Conservation (phyloP, 306 rosid species). For the Crataegus laevigata region DNA sequence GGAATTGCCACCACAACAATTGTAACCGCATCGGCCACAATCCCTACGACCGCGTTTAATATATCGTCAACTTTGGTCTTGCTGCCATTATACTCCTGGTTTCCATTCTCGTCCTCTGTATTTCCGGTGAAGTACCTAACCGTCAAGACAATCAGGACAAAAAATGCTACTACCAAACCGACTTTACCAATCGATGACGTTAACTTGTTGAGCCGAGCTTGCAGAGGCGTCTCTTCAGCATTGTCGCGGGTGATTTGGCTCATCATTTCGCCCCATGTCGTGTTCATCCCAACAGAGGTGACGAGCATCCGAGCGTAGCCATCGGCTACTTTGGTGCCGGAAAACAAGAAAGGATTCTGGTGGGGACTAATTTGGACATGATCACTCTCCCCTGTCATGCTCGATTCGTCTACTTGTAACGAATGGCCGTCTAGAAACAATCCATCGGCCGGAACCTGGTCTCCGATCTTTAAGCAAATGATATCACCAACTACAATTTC, state of each 20-base stretch:
- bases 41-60: slow-evolving; percentile 8
- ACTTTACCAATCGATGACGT: slow-evolving; percentile 17
- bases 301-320: slow-evolving; percentile 37
- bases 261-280: slow-evolving; percentile 35
- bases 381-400: slow-evolving; percentile 37
- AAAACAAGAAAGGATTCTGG: slow-evolving; percentile 22
- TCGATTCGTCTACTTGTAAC: slow-evolving; percentile 21
- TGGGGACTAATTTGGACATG: slow-evolving; percentile 14
- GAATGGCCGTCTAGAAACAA: slow-evolving; percentile 30
- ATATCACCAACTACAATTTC: slow-evolving; percentile 39
- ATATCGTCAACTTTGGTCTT: slow-evolving; percentile 9
- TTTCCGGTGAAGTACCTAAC: slow-evolving; percentile 17
- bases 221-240: slow-evolving; percentile 18
- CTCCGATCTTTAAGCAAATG: slow-evolving; percentile 27
- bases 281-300: slow-evolving; percentile 31
- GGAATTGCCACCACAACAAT: slow-evolving; percentile 44
- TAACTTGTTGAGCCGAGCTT: slow-evolving; percentile 17
- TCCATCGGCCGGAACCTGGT: slow-evolving; percentile 43
- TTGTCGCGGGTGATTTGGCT: slow-evolving; percentile 7
- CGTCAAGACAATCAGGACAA: slow-evolving; percentile 20
- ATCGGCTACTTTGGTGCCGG: slow-evolving; percentile 33
- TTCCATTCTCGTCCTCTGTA: slow-evolving; percentile 18
- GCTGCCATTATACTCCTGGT: slow-evolving; percentile 3
- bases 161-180: slow-evolving; percentile 28
- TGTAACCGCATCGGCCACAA: slow-evolving; percentile 27